phyloP scores from a whole-genome alignment of 371 early-diverging fungal genomes.

The Rhizopus microsporus region DNA sequence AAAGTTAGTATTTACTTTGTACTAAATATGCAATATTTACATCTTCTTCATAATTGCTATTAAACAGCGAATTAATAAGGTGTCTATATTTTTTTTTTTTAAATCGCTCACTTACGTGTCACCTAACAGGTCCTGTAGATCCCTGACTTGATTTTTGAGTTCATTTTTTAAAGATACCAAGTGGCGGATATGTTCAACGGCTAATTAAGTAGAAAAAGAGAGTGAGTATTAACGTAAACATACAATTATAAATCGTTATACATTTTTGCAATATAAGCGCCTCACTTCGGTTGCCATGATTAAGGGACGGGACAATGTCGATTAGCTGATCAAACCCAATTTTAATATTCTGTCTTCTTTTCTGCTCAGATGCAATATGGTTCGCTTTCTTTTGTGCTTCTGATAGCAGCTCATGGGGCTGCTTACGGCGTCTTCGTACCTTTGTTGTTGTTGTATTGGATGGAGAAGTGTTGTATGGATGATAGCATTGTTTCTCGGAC shows the following conservation, averaged over 20 bases:
- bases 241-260: constrained; percentile 7
- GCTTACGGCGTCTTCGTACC: constrained; percentile 27
- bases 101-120: constrained; percentile 32
- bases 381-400: constrained; percentile 86
- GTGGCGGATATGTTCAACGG: constrained; percentile 37
- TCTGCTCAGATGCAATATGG: constrained; percentile 88
- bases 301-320: constrained; percentile 71
- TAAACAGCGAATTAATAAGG: not conserved
- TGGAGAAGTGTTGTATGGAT: not conserved
- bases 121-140: constrained; percentile 29
- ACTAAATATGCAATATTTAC: constrained; percentile 15
- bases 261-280: constrained; percentile 54
- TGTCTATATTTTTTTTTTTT: not conserved
- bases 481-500: not conserved
- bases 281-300: constrained; percentile 53
- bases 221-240: not conserved
- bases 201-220: constrained; percentile 5
- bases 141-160: constrained; percentile 35
- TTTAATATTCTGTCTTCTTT: constrained; percentile 78
- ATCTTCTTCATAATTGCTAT: constrained; percentile 41
- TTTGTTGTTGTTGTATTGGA: constrained; percentile 5
- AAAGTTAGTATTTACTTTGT: not conserved
- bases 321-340: constrained; percentile 75
- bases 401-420: constrained; percentile 67
- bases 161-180: constrained; percentile 35